These are phyloP conservation scores for Corniculantispora saksenae DNA, from an alignment of 2,329 filamentous ascomycete species.

Conservation along the genomic window DNA sequence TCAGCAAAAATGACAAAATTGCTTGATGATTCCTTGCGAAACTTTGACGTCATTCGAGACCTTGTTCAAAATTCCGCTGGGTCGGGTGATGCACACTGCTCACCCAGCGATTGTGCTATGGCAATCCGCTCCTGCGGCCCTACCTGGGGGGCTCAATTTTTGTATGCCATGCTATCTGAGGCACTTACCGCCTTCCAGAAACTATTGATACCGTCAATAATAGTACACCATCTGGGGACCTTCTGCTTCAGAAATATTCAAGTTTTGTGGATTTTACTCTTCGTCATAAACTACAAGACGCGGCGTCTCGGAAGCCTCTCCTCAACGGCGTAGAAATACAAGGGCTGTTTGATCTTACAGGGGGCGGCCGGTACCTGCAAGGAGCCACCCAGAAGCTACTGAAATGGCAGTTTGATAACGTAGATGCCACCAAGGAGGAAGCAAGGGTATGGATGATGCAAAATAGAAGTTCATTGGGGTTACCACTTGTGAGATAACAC, in stretches of 20 bases:
- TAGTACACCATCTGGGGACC: too few relatives aligned
- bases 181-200: background rate
- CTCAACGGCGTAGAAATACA: constrained; percentile 22
- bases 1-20: constrained; percentile 19
- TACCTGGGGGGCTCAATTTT: constrained; percentile 22
- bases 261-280: constrained; percentile 20
- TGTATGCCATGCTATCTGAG: constrained; percentile 19
- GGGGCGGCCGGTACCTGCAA: constrained; percentile 21
- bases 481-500: too few relatives aligned
- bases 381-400: constrained; percentile 16
- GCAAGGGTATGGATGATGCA: constrained; percentile 21
- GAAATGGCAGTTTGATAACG: constrained; percentile 24
- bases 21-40: constrained; percentile 18
- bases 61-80: constrained; percentile 1
- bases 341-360: constrained; percentile 17
- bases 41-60: constrained; percentile 18
- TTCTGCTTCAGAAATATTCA: background rate
- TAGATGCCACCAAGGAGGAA: constrained; percentile 14
- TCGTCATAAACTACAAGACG: constrained; percentile 14
- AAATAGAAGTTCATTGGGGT: background rate
- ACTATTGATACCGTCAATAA: background rate
- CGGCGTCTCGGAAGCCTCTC: constrained; percentile 14
- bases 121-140: constrained; percentile 24
- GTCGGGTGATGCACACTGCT: background rate
- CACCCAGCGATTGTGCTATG: constrained; percentile 23